Evolutionary conservation across 2,329 filamentous ascomycete species (phyloP).

Genomic region (Trichoderma sp.): DNA sequence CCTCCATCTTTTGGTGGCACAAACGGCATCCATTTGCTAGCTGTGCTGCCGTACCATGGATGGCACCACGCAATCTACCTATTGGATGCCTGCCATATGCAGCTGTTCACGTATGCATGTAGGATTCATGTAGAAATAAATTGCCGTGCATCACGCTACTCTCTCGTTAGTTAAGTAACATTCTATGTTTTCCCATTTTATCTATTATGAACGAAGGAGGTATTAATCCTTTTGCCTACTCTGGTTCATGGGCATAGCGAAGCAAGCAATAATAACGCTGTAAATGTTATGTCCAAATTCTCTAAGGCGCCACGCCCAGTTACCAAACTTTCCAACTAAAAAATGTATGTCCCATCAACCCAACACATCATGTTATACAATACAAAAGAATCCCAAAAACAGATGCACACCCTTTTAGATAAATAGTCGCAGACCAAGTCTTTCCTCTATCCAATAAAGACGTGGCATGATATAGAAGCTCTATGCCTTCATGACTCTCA

Average conservation of each 20-base stretch:
- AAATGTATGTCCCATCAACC: neutral
- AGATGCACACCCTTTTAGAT: neutral
- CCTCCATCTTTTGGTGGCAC: neutral
- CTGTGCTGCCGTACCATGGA: neutral
- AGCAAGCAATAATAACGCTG: neutral
- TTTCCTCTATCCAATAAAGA: neutral
- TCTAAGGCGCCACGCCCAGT: neutral
- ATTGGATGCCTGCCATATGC: neutral
- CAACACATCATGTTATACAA: neutral
- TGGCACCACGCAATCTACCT: neutral
- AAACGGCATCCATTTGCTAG: neutral
- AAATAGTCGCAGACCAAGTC: neutral
- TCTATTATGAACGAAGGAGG: neutral
- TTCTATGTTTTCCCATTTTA: neutral
- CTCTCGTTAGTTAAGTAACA: neutral
- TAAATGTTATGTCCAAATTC: slow-evolving; percentile 6
- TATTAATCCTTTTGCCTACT: neutral
- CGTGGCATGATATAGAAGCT: neutral
- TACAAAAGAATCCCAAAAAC: neutral
- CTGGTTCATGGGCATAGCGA: neutral
- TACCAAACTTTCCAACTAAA: neutral
- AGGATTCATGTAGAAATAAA: neutral
- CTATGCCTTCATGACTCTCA: neutral
- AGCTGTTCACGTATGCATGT: neutral
- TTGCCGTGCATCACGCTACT: neutral